phyloP scores from a whole-genome alignment of 208 protist genomes.

The Trichomonas gallinae region DNA sequence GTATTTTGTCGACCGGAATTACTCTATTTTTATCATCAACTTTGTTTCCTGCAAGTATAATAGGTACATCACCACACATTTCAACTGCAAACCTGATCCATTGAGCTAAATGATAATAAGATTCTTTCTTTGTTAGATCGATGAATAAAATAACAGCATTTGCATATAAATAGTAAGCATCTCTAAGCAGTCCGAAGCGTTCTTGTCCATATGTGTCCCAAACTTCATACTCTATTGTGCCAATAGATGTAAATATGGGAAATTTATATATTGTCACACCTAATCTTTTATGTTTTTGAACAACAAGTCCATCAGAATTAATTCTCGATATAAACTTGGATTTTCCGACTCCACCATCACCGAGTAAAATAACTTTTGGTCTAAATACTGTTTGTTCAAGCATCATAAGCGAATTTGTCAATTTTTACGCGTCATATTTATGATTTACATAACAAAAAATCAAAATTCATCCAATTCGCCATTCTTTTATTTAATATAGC shows the following conservation, averaged over 20 bases:
- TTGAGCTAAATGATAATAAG: constrained; percentile 99
- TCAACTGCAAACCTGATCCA: constrained; percentile 93
- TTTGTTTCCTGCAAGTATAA: constrained; percentile 99
- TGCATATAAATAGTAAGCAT: constrained; percentile 98
- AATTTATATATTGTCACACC: constrained; percentile 92
- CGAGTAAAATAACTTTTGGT: constrained; percentile 87
- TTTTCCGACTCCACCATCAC: constrained; percentile 96
- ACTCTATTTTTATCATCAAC: constrained; percentile 97
- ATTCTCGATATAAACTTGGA: constrained; percentile 99
- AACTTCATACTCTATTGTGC: constrained; percentile 95
- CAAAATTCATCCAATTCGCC: too few species aligned
- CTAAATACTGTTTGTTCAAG: background rate
- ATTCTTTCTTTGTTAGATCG: constrained; percentile 96
- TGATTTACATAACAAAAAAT: too few species aligned
- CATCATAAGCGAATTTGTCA: too few species aligned
- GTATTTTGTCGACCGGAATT: constrained; percentile 97
- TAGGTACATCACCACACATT: constrained; percentile 98
- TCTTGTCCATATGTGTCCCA: constrained; percentile 97
- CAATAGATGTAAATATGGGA: constrained; percentile 91
- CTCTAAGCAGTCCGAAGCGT: constrained; percentile 89
- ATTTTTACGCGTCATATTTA: too few species aligned
- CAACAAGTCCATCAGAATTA: constrained; percentile 97
- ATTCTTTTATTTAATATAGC: too few species aligned
- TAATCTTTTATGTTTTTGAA: constrained; percentile 89
- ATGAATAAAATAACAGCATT: constrained; percentile 99